Evolutionary conservation across 371 early-diverging fungal genomes (phyloP), one percentile per base, ranked within the genome.

Genomic region (Funneliformis caledonium): DNA sequence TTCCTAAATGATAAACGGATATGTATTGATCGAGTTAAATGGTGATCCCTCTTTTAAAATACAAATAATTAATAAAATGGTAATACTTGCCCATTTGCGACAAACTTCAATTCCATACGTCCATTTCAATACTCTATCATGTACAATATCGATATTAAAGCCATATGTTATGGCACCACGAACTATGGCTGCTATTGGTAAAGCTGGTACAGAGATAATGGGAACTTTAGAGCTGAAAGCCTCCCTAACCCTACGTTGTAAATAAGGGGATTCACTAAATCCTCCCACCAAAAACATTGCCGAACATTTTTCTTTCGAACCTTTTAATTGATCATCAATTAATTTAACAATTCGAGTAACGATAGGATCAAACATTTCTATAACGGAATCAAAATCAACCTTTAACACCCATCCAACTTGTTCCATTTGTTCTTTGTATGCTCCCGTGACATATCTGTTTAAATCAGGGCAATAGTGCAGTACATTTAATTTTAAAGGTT

Each of bases 101-200:
- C 22, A n/a, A 67, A 67, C 47, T 67, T 67, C 19, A 48, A 47
- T 68, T 12, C 78, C 78, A 48, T 67, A 78, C 42, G 78, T 67
- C 78, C 78, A 78, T 78, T 67, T 67, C 19, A 78, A 68, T 42
- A 68, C n/a, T 42, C 78, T 19, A 33, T 37, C 42, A 10, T 14
- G n/a, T 16, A 78, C 48, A 37, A 52, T 22, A 31, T 68, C 31
- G 11, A 19, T n/a, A 31, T 31, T 31, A 33, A 37, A 2, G 0
- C 52, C 72, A 7, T 50, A 72, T 33, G 26, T 81, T 0, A 85
- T 84, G 0, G 86, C 86, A 56, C 86, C 86, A 37, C 84, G 80
- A 19, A 85, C 84, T 5, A 86, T 83, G 2, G 86, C 86, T 62
- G 84, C 56, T 47, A 84, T 85, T 7, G 84, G 85, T 26, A 80